phyloP scores from a whole-genome alignment of 768 basidiomycete species.

The Pleurotus giganteus region DNA sequence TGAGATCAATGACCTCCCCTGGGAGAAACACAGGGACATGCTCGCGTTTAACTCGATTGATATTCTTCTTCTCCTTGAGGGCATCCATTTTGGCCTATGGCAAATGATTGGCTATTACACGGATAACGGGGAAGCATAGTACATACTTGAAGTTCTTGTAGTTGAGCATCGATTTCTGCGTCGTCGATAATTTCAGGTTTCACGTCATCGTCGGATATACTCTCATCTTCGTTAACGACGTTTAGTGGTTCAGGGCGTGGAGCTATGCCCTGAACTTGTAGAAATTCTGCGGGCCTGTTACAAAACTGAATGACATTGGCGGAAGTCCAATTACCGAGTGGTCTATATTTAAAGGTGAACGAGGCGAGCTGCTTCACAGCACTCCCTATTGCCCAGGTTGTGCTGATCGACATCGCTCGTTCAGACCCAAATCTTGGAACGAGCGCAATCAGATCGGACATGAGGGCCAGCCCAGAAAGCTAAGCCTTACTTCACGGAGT shows the following conservation, averaged over 20 bases:
- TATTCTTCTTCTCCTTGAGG: constrained; percentile 10
- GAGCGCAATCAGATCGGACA: constrained; percentile 7
- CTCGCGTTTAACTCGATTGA: too few relatives aligned
- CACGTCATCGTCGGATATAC: not conserved
- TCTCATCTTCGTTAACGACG: too few relatives aligned
- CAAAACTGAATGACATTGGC: too few relatives aligned
- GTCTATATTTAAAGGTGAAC: constrained; percentile 18
- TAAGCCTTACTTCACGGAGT: constrained; percentile 13
- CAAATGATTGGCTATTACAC: not conserved
- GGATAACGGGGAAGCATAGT: not conserved
- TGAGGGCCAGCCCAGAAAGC: not conserved
- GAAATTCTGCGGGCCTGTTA: constrained; percentile 12
- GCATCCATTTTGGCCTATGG: not conserved
- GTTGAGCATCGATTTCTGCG: not conserved
- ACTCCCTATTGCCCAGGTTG: not conserved
- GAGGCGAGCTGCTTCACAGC: not conserved
- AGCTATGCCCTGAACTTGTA: constrained; percentile 17
- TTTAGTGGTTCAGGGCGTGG: not conserved
- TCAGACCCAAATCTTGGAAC: too few relatives aligned
- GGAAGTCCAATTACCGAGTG: constrained; percentile 11
- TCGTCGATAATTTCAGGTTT: not conserved
- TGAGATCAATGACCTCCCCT: constrained; percentile 1
- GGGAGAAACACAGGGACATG: not conserved
- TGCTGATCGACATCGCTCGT: not conserved
- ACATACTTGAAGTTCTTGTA: not conserved